phyloP scores from a whole-genome alignment of 1,284 basidiomycete species.

The Tilletiopsis washingtonensis region DNA sequence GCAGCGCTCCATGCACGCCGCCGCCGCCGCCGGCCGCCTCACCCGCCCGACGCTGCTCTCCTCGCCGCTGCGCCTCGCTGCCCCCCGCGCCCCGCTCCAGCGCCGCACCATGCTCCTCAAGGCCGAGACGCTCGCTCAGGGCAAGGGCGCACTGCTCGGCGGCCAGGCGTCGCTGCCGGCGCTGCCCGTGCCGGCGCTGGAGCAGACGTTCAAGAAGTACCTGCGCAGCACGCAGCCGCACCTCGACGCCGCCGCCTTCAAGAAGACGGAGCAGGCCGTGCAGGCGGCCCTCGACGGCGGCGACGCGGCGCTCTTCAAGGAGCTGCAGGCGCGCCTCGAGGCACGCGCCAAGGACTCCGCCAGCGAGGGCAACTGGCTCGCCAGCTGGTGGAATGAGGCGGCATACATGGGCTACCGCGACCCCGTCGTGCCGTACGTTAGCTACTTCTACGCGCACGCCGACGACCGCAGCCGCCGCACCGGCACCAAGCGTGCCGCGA shows the following conservation, averaged over 20 bases:
- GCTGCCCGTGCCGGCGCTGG: conserved; percentile 41
- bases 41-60: neutral
- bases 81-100: neutral
- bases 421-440: conserved; percentile 85
- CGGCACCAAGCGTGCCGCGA: conserved; percentile 34
- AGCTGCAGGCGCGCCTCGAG: conserved; percentile 73
- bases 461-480: conserved; percentile 51
- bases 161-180: conserved; percentile 41
- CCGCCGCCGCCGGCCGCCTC: neutral
- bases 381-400: conserved; percentile 94
- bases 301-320: conserved; percentile 60
- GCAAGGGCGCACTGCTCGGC: conserved; percentile 6
- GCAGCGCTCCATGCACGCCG: neutral
- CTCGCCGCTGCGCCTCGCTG: neutral
- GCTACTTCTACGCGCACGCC: conserved; percentile 88
- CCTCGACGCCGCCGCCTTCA: conserved; percentile 22
- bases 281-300: conserved; percentile 58
- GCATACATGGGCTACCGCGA: conserved; percentile 62
- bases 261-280: conserved; percentile 50
- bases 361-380: conserved; percentile 68
- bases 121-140: conserved; percentile 4
- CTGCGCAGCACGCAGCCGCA: conserved; percentile 36
- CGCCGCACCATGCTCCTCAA: conserved; percentile 8
- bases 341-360: conserved; percentile 55
- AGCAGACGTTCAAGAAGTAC: conserved; percentile 43